Base-by-base conservation (phyloP, 1,284 basidiomycete genomes). In the Cutaneotrichosporon sp. region DNA sequence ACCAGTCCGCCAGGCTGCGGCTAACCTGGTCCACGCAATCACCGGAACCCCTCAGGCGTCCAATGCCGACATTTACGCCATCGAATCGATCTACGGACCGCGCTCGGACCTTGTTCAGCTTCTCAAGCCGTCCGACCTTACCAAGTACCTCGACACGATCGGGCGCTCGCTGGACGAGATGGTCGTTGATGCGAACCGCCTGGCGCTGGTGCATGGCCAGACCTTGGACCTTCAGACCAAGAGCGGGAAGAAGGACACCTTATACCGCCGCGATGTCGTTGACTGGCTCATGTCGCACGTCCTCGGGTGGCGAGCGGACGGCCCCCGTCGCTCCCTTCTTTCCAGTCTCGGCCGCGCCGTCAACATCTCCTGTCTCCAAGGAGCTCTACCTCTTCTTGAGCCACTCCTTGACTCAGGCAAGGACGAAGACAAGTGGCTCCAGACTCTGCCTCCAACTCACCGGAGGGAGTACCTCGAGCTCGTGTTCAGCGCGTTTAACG, bases 241-340 rank as follows among this genome's bases (percentile, higher is more conserved):
- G 52, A 55, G 49, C 49, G 78, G 78, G 57, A 86, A 83, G 74
- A 86, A 85, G 66, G 80, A 83, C 44, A 66, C 77, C 6, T 79
- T 81, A 85, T 85, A 86, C 72, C 89, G 86, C 64, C 82, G 84
- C 56, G 81, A 83, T 11, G 76, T 92, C 42, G 67, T 90, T 32
- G 90, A 86, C 67, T 94, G 82, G 73, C 71, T 97, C 2, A 74
- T 89, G 14, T 94, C 92, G 3, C 94, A 97, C 70, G 79, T 86
- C 45, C 79, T 82, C 32, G 81, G 82, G 5, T 82, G 87, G 66
- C 75, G 78, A 4, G 70, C 81, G 6, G 69, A 80, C 5, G 55
- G 65, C 0, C 78, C 81, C 31, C 82, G 84, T 50, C 69, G 82
- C 12, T 71, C 76, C 8, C 72, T 97, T 1, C 76, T 97, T 22